Conservation (phyloP, 2,329 filamentous ascomycete species). For the Talaromyces sp. region DNA sequence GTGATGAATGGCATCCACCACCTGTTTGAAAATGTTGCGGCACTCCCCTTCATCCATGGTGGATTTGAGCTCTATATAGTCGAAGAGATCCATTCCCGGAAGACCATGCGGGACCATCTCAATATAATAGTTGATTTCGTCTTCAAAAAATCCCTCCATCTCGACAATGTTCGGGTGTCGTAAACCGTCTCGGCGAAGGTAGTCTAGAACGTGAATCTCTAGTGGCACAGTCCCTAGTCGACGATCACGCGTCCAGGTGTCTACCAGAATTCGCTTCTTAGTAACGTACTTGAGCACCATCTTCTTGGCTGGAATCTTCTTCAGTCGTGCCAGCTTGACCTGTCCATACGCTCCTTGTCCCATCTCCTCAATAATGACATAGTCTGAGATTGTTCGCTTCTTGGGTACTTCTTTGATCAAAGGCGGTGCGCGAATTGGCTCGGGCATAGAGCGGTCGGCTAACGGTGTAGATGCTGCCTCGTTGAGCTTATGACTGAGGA, state of each 20-base stretch:
- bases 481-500: conserved; percentile 51
- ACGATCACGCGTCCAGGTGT: conserved; percentile 96
- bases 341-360: conserved; percentile 96
- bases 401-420: conserved; percentile 34
- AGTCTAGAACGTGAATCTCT: conserved; percentile 96
- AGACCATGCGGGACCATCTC: conserved; percentile 93
- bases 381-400: conserved; percentile 88
- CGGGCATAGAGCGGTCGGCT: conserved; percentile 39
- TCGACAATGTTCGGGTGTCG: conserved; percentile 65
- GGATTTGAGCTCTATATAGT: conserved; percentile 93
- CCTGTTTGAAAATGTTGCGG: conserved; percentile 91
- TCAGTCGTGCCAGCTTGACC: conserved; percentile 89
- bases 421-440: conserved; percentile 29
- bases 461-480: conserved; percentile 48
- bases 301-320: conserved; percentile 69
- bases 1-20: conserved; percentile 84
- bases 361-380: conserved; percentile 94
- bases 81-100: conserved; percentile 96
- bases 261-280: conserved; percentile 91
- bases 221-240: conserved; percentile 89
- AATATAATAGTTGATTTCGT: conserved; percentile 84
- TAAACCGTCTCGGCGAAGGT: conserved; percentile 69
- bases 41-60: conserved; percentile 97
- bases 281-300: conserved; percentile 97
- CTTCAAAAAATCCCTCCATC: conserved; percentile 67